Base-by-base conservation (phyloP, 106 monocot genomes). In the Vanilla planifolia region DNA sequence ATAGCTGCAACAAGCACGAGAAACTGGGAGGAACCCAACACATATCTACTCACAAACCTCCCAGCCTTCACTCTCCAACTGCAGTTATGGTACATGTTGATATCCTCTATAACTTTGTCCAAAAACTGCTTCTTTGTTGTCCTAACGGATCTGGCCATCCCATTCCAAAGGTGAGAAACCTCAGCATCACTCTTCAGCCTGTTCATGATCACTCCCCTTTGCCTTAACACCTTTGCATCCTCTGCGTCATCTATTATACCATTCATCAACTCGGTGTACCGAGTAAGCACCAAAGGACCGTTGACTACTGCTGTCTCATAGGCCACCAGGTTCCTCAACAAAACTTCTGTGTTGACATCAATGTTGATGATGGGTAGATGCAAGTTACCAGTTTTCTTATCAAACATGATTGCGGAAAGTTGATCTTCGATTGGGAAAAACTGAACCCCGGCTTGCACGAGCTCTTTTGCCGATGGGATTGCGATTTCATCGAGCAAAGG, bases 191-290 rank as follows among this genome's bases (percentile, higher is more conserved):
- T 75, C 68, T 75, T 75, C 67, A 75, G 4, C 47, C 60, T 17
- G 42, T 75, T 75, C 22, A 55, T 28, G 5, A 75, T 33, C 3
- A 67, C 25, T 10, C 67, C 53, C 0, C 3, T 40, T 20, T 39
- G 43, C 37, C 67, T 62, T 11, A 75, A 23, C 16, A 75, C 23
- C 47, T 50, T 67, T 3, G 47, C 52, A 17, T 66, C 65, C 26
- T 66, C 52, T 7, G 15, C 53, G 16, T 37, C 42, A 42, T 68
- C 67, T 0, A 75, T 44, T 7, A 75, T 68, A 0, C 75, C 75
- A n/a, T 75, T 60, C 75, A 75, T 75, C 55, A 75, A 20, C 21
- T 75, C 75, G 6, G 53, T 57, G 56, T 75, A 75, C 19, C 68
- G 42, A 5, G 75, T 63, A 20, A 75, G 48, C 0, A 55, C 25